Conservation (phyloP, 2,329 filamentous ascomycete species). For the Pezicula rhizophila region DNA sequence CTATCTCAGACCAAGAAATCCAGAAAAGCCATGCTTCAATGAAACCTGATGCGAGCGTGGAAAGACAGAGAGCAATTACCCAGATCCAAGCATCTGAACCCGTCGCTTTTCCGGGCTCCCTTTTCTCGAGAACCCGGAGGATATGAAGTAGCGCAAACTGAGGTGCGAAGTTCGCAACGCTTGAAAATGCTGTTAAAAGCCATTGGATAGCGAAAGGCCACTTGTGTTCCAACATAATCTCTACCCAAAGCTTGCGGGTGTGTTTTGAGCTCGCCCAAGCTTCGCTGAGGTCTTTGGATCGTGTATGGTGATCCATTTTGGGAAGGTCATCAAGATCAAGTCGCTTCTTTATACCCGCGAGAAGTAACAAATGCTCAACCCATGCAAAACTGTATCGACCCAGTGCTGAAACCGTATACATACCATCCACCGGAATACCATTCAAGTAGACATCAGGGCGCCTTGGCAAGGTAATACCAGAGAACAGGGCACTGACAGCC, state of each 20-base stretch:
- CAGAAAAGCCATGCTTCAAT: conserved; percentile 62
- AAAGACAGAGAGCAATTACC: conserved; percentile 56
- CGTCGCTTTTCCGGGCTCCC: conserved; percentile 38
- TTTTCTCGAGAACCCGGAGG: conserved; percentile 56
- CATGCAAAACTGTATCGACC: conserved; percentile 61
- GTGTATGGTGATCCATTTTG: conserved; percentile 48
- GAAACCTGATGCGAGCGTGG: conserved; percentile 47
- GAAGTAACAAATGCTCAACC: conserved; percentile 47
- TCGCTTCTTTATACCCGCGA: conserved; percentile 50
- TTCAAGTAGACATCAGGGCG: conserved; percentile 60
- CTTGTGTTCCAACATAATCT: conserved; percentile 53
- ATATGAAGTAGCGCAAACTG: conserved; percentile 64
- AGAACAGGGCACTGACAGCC: conserved; percentile 38
- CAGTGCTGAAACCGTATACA: conserved; percentile 55
- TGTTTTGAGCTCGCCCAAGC: conserved; percentile 44
- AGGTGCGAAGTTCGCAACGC: conserved; percentile 53
- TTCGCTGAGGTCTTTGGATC: conserved; percentile 42
- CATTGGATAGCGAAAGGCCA: conserved; percentile 52
- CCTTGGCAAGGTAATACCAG: conserved; percentile 54
- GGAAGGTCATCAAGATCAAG: conserved; percentile 60
- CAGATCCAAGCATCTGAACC: conserved; percentile 58
- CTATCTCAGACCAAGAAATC: conserved; percentile 56
- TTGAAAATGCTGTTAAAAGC: conserved; percentile 37
- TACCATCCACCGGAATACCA: conserved; percentile 54
- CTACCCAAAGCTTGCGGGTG: conserved; percentile 50